Evolutionary conservation across 2,329 filamentous ascomycete genomes (phyloP).

Genomic region (Botryotinia narcissicola): DNA sequence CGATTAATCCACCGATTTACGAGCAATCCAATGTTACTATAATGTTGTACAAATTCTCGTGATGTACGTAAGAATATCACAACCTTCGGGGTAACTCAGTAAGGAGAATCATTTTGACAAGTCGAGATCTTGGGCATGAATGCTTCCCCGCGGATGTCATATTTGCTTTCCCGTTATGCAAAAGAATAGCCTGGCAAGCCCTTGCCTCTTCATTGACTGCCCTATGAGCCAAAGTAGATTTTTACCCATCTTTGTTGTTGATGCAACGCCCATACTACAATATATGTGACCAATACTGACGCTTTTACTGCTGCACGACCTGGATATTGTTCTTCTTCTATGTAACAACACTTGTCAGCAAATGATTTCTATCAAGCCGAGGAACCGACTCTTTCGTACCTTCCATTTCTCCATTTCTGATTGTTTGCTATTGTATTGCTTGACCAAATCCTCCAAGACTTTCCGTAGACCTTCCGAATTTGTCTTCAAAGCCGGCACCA

Average conservation of each 20-base stretch:
- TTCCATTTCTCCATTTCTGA: conserved; percentile 98
- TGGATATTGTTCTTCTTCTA: conserved; percentile 90
- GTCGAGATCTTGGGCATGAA: conserved; percentile 29
- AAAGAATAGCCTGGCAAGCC: conserved; percentile 9
- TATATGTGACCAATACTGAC: conserved; percentile 23
- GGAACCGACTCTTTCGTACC: conserved; percentile 54
- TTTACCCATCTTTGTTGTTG: conserved; percentile 26
- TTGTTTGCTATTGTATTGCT: conserved; percentile 94
- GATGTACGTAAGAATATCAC: conserved; percentile 25
- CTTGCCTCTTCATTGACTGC: conserved; percentile 28
- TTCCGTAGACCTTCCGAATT: conserved; percentile 93
- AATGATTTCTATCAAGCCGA: neutral
- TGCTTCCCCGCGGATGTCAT: conserved; percentile 30
- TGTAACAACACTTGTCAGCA: conserved; percentile 31
- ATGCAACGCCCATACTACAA: conserved; percentile 30
- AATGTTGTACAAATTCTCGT: conserved; percentile 32
- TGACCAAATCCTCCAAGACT: conserved; percentile 89
- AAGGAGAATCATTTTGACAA: conserved; percentile 15
- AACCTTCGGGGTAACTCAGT: conserved; percentile 20
- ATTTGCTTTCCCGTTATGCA: conserved; percentile 25
- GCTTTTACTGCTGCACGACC: conserved; percentile 69
- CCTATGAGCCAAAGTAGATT: conserved; percentile 28
- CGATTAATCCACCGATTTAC: conserved; percentile 1
- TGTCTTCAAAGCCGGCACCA: conserved; percentile 85
- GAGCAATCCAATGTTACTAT: conserved; percentile 24